phyloP scores from a whole-genome alignment of 441 rosid species.

The Jatropha multifida region DNA sequence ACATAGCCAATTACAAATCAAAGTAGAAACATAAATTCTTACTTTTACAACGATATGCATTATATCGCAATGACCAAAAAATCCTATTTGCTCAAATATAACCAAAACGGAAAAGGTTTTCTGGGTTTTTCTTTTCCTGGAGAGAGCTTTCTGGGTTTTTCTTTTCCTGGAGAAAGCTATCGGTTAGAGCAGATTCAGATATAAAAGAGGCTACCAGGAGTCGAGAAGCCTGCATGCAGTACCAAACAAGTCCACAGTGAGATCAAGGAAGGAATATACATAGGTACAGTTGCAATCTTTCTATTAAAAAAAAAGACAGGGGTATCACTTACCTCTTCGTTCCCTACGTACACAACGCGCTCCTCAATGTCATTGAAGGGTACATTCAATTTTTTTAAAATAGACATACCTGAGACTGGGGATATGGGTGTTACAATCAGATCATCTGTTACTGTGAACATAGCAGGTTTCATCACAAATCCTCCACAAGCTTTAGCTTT shows the following conservation, averaged over 20 bases:
- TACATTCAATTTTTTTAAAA: constrained; percentile 12
- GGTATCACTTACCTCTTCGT: not conserved
- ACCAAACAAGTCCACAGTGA: not conserved
- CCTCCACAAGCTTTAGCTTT: not conserved
- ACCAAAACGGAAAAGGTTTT: too few relatives aligned
- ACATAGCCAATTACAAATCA: too few relatives aligned
- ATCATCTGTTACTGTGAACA: constrained; percentile 26
- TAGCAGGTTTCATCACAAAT: constrained; percentile 18
- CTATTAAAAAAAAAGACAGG: too few relatives aligned
- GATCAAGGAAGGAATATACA: not conserved
- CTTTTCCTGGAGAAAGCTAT: not conserved
- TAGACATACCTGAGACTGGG: not conserved
- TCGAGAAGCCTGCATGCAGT: constrained; percentile 17
- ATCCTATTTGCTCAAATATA: too few relatives aligned
- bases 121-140: too few relatives aligned
- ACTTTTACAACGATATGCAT: too few relatives aligned
- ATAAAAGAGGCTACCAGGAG: constrained; percentile 20
- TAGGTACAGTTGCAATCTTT: not conserved
- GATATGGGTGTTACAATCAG: constrained; percentile 18
- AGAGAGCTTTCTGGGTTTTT: too few relatives aligned
- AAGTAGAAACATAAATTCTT: too few relatives aligned
- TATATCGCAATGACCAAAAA: too few relatives aligned
- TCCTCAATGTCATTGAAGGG: constrained; percentile 18
- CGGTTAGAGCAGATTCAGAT: constrained; percentile 25
- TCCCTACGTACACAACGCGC: not conserved